These are phyloP conservation scores for Malania oleifera DNA, from an alignment of 164 flowering plant species.

Conservation along the genomic window DNA sequence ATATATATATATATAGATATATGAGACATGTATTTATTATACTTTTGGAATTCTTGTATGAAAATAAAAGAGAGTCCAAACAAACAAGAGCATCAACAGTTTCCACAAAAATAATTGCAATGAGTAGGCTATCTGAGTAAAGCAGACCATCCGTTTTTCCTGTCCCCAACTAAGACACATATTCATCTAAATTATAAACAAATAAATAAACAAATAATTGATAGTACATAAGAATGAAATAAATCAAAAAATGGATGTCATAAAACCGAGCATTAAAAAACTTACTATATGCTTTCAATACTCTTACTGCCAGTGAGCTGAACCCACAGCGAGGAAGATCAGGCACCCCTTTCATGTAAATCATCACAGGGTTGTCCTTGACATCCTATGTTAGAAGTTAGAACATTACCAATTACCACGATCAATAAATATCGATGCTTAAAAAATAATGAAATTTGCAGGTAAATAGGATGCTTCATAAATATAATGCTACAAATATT, in stretches of 20 bases:
- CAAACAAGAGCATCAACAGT: too few species aligned
- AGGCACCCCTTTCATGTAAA: slow-evolving; percentile 95
- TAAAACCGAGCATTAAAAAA: background rate
- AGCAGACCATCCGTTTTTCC: too few species aligned
- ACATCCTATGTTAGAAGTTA: slow-evolving; percentile 57
- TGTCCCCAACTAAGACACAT: too few species aligned
- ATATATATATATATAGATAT: too few species aligned
- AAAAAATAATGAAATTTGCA: background rate
- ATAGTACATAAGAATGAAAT: background rate
- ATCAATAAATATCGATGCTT: background rate
- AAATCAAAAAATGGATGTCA: background rate
- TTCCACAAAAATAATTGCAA: too few species aligned
- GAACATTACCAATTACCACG: too few species aligned
- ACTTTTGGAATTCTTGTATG: too few species aligned
- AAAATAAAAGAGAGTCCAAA: too few species aligned
- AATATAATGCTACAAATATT: background rate
- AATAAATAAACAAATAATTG: background rate
- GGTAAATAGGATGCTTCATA: background rate
- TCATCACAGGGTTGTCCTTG: slow-evolving; percentile 80
- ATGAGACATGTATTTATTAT: too few species aligned
- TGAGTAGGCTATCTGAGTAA: too few species aligned
- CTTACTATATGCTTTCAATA: slow-evolving; percentile 70
- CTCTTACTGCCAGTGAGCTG: slow-evolving; percentile 82
- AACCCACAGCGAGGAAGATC: slow-evolving; percentile 86
- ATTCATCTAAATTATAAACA: background rate